Base-by-base conservation (phyloP, 2,329 filamentous ascomycete species). In the Cladosporium oxysporum region DNA sequence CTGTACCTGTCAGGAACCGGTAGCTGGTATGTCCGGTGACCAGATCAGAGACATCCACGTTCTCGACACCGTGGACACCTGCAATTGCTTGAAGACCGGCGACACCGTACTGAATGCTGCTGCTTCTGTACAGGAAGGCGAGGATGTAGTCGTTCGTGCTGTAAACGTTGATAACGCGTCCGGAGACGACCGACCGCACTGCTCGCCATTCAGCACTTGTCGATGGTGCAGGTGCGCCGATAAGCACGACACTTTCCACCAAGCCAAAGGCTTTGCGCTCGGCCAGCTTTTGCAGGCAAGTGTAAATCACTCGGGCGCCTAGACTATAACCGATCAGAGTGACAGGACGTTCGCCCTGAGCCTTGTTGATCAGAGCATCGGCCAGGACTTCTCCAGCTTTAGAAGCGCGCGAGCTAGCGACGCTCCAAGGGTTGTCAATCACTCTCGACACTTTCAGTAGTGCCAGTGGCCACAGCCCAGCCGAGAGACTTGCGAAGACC, bases 131-230 rank as follows among this genome's bases (percentile, higher is more conserved):
- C 21, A 97, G 82, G 75, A 97, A 94, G 0, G 88, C 93, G 1
- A 97, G 87, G 35, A 97, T 88, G 73, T 92, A 91, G 77, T 97
- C 93, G 67, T 95, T 93, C 62, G 90, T 88, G 1, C 91, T 94
- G 78, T 90, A 97, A 10, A 94, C 92, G 71, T 97, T 97, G 71
- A 96, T 90, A 8, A 97, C 84, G 66, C 90, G 86, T 2, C 93
- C 93, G 1, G 89, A 87, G 0, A 96, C 92, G 0, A 94, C 91
- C 53, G 86, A 87, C 33, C 92, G 87, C 70, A 96, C 87, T 44
- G 87, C 83, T 53, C 89, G 85, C 93, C 93, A 97, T 70, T 92
- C 87, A 1, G 83, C 83, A 0, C 85, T 79, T 53, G 90, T 86
- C 0, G 90, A 91, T 0, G 93, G 92, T 0, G 90, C 87, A 0